Percentiles rank a stretch among this genome's conserved stretches.
Conservation (phyloP, 257 asterid species). For the Penstemon eatonii region DNA sequence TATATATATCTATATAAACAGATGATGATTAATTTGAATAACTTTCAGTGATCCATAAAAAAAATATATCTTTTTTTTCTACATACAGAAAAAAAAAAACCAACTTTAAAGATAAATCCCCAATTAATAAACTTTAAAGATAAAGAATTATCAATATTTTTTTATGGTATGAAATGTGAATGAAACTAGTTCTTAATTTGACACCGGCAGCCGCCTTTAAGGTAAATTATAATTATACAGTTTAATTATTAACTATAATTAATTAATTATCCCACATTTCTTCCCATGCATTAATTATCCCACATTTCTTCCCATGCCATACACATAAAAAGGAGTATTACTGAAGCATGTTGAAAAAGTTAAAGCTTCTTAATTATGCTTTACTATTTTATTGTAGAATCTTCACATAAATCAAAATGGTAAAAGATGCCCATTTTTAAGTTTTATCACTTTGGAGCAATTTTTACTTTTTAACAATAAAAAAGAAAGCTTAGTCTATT, state of each 20-base stretch:
- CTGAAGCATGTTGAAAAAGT: slow-evolving; percentile 31
- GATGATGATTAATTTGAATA: too few relatives aligned
- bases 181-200: slow-evolving; percentile 11
- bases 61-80: too few relatives aligned
- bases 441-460: not conserved
- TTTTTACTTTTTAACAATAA: not conserved
- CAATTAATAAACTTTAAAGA: not conserved
- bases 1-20: too few relatives aligned
- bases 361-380: slow-evolving; percentile 26
- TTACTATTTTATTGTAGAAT: slow-evolving; percentile 26
- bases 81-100: too few relatives aligned
- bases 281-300: slow-evolving; percentile 6
- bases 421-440: slow-evolving; percentile 22
- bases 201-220: slow-evolving; percentile 15
- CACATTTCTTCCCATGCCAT: not conserved
- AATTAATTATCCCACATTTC: not conserved
- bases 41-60: too few relatives aligned
- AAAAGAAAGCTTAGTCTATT: slow-evolving; percentile 6
- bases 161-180: too few relatives aligned
- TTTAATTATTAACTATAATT: slow-evolving; percentile 4
- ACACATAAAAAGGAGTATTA: not conserved
- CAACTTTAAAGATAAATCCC: not conserved
- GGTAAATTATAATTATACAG: slow-evolving; percentile 18
- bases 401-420: slow-evolving; percentile 29
- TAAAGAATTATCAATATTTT: not conserved